Conservation (phyloP, 768 basidiomycete genomes). For the Tricholoma terreum region DNA sequence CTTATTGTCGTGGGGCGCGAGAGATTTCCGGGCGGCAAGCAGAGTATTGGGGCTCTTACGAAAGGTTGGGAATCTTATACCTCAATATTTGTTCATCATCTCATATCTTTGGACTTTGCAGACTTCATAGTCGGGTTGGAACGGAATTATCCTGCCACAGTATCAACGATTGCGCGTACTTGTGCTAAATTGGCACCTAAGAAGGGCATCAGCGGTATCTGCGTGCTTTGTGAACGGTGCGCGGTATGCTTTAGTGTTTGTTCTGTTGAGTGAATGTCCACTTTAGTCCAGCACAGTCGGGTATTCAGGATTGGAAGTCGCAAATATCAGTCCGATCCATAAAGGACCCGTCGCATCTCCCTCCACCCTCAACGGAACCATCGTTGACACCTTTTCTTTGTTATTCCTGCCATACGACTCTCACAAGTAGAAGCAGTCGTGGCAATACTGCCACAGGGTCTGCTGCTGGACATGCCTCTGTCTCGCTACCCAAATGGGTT, state of each 20-base stretch:
- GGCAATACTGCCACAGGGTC: constrained; percentile 19
- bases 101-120: constrained; percentile 21
- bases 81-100: not conserved
- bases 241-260: constrained; percentile 8
- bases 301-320: constrained; percentile 70
- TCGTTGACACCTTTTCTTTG: constrained; percentile 44
- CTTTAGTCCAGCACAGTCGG: constrained; percentile 58
- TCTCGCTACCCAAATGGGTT: constrained; percentile 37
- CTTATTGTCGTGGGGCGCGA: constrained; percentile 52
- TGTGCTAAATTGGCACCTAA: constrained; percentile 77
- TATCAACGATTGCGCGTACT: constrained; percentile 78
- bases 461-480: constrained; percentile 5
- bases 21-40: constrained; percentile 41
- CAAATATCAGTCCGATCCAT: constrained; percentile 69
- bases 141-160: constrained; percentile 82
- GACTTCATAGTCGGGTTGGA: constrained; percentile 82
- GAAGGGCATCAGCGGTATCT: constrained; percentile 43
- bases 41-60: constrained; percentile 64
- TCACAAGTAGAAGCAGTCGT: constrained; percentile 53
- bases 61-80: constrained; percentile 46
- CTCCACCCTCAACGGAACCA: not conserved
- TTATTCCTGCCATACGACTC: constrained; percentile 55
- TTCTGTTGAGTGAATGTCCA: not conserved
- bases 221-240: constrained; percentile 67
- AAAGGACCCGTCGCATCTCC: constrained; percentile 24